Base-by-base conservation (phyloP, 495 filamentous ascomycete genomes). In the Penicillium antarcticum region DNA sequence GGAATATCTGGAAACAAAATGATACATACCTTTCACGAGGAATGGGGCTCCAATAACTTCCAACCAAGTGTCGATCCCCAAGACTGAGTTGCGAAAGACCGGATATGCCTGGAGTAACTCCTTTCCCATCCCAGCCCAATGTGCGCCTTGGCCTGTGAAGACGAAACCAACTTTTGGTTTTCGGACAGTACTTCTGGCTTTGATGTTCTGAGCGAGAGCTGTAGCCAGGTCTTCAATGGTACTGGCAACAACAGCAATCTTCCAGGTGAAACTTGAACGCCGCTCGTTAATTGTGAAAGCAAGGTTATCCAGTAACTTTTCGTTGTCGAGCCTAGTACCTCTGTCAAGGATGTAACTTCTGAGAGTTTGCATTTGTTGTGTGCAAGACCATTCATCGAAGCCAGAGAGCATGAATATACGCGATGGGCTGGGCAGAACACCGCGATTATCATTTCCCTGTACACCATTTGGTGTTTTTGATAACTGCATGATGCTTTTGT, bases 71-170 rank as follows among this genome's bases (percentile, higher is more conserved):
- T 63, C 61, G 1, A 58, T 57, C 5, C 40, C 40, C 23, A 60
- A 40, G 5, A 74, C 42, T 7, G 60, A 56, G 5, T 57, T 37
- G 14, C 59, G 32, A 57, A 77, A 77, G n/a, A 70, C 38, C 5
- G 65, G 63, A 38, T 66, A 72, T 1, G 56, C 19, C 3, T 61
- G 40, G 7, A 75, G 45, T 10, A 80, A 41, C 12, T 70, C 62
- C 23, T 56, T 52, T 9, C 72, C 77, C 61, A 65, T 65, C 1
- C 56, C 60, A 6, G 51, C 48, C 58, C 65, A 74, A 29, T 77
- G 74, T 1, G 72, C 73, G 11, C 74, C 74, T 52, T 78, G 74
- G 4, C 74, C 74, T 1, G 74, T 78, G 48, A 78, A 77, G 0
- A 76, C 52, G 36, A 56, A 56, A 1, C 37, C 52, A 29, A 53